phyloP scores from a whole-genome alignment of 2,329 filamentous ascomycete genomes.

The Nannizzia gypsea region DNA sequence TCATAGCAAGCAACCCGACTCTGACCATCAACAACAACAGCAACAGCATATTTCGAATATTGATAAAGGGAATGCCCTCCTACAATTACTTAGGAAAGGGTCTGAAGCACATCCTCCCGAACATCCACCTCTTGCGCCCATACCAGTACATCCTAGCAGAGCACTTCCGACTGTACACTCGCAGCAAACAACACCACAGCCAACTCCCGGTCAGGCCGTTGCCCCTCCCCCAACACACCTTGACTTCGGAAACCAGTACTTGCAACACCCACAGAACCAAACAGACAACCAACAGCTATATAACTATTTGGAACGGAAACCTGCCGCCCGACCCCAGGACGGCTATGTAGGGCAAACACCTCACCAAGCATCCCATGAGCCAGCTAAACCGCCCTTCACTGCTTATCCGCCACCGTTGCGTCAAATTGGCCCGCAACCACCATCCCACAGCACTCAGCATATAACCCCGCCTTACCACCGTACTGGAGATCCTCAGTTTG shows the following conservation, averaged over 20 bases:
- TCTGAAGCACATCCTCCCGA: slow-evolving; percentile 21
- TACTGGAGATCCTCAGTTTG: slow-evolving; percentile 37
- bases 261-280: not conserved
- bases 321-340: not conserved
- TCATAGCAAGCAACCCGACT: not conserved
- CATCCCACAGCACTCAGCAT: not conserved
- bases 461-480: slow-evolving; percentile 33
- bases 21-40: slow-evolving; percentile 6
- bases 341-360: not conserved
- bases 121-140: slow-evolving; percentile 17
- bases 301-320: not conserved
- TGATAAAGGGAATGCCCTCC: slow-evolving; percentile 41
- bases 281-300: no score
- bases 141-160: slow-evolving; percentile 4
- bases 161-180: not conserved
- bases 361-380: not conserved
- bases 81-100: slow-evolving; percentile 43
- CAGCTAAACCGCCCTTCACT: not conserved
- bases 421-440: not conserved
- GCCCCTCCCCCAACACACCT: not conserved
- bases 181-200: slow-evolving; percentile 3
- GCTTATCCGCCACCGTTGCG: not conserved
- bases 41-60: slow-evolving; percentile 9
- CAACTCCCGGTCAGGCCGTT: not conserved
- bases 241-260: not conserved